Percentiles rank a stretch among this genome's conserved stretches.
Evolutionary conservation across 768 basidiomycete species (phyloP).

Genomic region (Serendipita sp.): DNA sequence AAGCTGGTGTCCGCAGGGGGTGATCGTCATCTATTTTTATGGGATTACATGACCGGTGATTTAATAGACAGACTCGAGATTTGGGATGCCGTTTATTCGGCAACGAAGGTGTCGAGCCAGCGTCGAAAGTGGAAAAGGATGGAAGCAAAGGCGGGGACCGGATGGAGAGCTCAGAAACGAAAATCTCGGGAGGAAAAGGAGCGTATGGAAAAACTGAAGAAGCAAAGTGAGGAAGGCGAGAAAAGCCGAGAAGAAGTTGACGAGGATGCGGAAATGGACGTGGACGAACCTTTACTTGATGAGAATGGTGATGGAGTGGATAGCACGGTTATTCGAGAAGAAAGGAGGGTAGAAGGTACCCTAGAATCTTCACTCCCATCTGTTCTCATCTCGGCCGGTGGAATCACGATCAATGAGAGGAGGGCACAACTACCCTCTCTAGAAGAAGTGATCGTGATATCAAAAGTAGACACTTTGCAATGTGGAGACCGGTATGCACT

Average conservation of each 20-base stretch:
- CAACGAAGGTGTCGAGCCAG: constrained; percentile 24
- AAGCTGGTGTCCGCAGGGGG: constrained; percentile 77
- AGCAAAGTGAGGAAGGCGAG: neutral
- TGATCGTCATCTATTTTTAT: constrained; percentile 56
- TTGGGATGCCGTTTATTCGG: constrained; percentile 21
- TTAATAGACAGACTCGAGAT: constrained; percentile 38
- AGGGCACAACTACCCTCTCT: neutral
- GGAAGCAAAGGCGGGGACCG: constrained; percentile 21
- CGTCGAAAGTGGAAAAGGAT: constrained; percentile 13
- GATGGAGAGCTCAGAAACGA: constrained; percentile 16
- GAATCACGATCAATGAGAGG: neutral
- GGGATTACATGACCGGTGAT: constrained; percentile 60
- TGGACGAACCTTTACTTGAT: neutral
- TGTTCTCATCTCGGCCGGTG: neutral
- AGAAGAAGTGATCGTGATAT: constrained; percentile 34
- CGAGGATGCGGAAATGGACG: constrained; percentile 13
- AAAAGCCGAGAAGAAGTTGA: neutral
- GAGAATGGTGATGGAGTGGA: too few relatives aligned
- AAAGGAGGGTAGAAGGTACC: too few relatives aligned
- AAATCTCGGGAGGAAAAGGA: constrained; percentile 10
- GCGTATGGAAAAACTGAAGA: neutral
- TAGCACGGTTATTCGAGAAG: too few relatives aligned
- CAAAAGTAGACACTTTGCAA: constrained; percentile 34
- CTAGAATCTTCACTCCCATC: too few relatives aligned
- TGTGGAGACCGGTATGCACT: constrained; percentile 25